Conservation (phyloP, 2,329 filamentous ascomycete genomes). For the Fusarium sarcochroum region DNA sequence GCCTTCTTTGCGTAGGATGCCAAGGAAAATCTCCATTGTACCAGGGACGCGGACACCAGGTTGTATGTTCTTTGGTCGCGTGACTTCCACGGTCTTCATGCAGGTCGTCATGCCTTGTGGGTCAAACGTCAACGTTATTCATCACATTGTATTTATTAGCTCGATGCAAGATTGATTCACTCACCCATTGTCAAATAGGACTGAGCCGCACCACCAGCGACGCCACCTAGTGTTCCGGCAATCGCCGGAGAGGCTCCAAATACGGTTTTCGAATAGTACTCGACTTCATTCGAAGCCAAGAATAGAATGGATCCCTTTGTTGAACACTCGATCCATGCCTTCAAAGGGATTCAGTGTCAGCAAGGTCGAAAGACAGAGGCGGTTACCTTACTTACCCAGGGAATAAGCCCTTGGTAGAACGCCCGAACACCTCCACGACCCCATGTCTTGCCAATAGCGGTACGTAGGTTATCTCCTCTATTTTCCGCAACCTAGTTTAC, state of each 20-base stretch:
- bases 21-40: background rate
- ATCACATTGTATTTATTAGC: background rate
- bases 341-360: background rate
- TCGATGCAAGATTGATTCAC: background rate
- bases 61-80: background rate
- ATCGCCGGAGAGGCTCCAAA: background rate
- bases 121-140: background rate
- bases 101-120: background rate
- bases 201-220: conserved; percentile 1
- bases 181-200: background rate
- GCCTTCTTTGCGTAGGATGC: background rate
- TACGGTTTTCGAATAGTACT: background rate
- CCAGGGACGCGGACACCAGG: background rate
- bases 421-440: background rate
- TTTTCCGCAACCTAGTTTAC: background rate
- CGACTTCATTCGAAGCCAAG: background rate
- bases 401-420: conserved; percentile 3
- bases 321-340: conserved; percentile 2
- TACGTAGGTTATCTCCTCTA: background rate
- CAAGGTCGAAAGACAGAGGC: background rate
- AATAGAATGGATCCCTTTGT: background rate
- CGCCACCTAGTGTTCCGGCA: background rate
- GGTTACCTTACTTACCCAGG: background rate
- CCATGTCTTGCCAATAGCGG: background rate
- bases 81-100: background rate